phyloP scores from a whole-genome alignment of 208 protist genomes.

The Trypanosoma boissoni region DNA sequence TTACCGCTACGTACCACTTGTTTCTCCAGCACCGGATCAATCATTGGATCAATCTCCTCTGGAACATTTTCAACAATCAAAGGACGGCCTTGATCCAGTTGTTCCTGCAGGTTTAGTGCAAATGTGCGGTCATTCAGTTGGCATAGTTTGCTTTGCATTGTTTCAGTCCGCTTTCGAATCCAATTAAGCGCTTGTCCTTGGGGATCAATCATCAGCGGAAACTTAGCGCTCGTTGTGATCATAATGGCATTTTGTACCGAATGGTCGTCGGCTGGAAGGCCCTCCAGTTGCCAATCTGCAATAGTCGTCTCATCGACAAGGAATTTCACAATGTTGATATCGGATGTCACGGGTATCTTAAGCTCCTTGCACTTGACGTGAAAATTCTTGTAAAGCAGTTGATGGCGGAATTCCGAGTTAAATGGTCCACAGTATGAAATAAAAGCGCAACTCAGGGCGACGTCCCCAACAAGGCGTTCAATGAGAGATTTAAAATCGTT shows the following conservation, averaged over 20 bases:
- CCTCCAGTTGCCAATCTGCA: slow-evolving; percentile 97
- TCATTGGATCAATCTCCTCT: slow-evolving; percentile 97
- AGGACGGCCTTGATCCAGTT: slow-evolving; percentile 84
- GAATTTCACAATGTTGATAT: slow-evolving; percentile 95
- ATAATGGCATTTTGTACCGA: slow-evolving; percentile 99
- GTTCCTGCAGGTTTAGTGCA: slow-evolving; percentile 92
- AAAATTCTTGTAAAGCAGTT: slow-evolving; percentile 92
- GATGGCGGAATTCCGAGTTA: slow-evolving; percentile 96
- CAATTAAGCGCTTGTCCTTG: slow-evolving; percentile 97
- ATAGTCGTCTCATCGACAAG: slow-evolving; percentile 96
- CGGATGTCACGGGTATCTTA: slow-evolving; percentile 89
- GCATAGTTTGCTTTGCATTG: slow-evolving; percentile 85
- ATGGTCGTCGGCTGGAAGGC: slow-evolving; percentile 97
- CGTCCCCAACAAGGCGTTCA: slow-evolving; percentile 95
- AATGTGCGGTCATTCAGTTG: slow-evolving; percentile 94
- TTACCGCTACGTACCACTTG: slow-evolving; percentile 87
- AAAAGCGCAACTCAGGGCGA: slow-evolving; percentile 97
- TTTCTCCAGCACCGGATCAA: slow-evolving; percentile 98
- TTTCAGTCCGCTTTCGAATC: slow-evolving; percentile 91
- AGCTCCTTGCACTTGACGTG: slow-evolving; percentile 91
- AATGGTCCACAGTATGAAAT: slow-evolving; percentile 98
- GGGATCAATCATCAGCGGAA: slow-evolving; percentile 98
- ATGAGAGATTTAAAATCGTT: slow-evolving; percentile 96
- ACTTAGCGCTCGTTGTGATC: slow-evolving; percentile 95
- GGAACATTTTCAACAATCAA: slow-evolving; percentile 97